phyloP scores from a whole-genome alignment of 306 rosid species.

The Luffa acutangula region DNA sequence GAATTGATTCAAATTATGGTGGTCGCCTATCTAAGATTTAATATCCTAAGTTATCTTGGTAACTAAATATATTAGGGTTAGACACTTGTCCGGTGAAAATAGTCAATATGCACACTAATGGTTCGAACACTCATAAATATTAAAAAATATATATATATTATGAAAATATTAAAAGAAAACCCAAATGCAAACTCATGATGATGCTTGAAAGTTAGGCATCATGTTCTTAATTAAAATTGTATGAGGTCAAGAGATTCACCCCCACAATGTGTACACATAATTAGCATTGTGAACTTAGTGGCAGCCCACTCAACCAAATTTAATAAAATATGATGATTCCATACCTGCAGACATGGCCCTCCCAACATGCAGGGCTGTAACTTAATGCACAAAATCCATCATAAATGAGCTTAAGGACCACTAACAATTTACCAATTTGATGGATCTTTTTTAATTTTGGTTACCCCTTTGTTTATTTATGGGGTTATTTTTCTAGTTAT shows the following conservation, averaged over 20 bases:
- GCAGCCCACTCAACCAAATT: conserved; percentile 7
- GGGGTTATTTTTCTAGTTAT: not conserved
- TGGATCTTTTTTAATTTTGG: not conserved
- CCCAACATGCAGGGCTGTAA: not conserved
- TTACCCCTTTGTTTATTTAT: not conserved
- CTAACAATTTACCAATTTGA: not conserved
- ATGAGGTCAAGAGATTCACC: not conserved
- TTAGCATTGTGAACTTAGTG: not conserved
- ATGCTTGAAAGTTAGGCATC: not conserved
- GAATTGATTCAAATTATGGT: too few relatives aligned
- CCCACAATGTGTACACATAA: not conserved
- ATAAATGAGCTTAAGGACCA: not conserved
- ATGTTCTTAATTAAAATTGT: not conserved
- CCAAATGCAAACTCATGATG: not conserved
- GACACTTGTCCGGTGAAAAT: not conserved
- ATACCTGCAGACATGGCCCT: conserved; percentile 8
- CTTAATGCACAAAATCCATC: not conserved
- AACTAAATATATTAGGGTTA: too few relatives aligned
- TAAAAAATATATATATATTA: not conserved
- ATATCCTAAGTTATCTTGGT: not conserved
- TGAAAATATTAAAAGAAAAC: not conserved
- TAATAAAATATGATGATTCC: conserved; percentile 7
- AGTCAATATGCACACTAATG: not conserved
- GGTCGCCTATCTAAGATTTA: too few relatives aligned
- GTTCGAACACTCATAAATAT: too few relatives aligned